Evolutionary conservation across 306 rosid species (phyloP).

Genomic region (Vachellia pachyceras): DNA sequence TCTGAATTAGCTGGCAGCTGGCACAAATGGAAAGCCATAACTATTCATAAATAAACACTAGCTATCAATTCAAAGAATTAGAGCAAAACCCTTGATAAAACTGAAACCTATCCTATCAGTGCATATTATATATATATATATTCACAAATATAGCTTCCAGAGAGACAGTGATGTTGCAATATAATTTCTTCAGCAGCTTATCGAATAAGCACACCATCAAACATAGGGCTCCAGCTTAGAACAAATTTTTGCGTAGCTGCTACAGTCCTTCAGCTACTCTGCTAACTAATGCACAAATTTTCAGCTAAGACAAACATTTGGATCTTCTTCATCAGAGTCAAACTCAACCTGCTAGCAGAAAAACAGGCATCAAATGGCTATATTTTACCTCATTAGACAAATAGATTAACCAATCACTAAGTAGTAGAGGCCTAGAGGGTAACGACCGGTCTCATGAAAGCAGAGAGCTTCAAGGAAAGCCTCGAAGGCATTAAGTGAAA

Average conservation of each 20-base stretch:
- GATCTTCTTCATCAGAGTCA: constrained; percentile 58
- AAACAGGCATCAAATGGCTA: constrained; percentile 14
- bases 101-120: constrained; percentile 1
- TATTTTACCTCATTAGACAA: constrained; percentile 9
- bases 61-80: neutral
- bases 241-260: constrained; percentile 25
- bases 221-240: neutral
- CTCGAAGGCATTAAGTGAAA: neutral
- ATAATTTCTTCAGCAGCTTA: constrained; percentile 21
- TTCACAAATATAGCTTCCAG: neutral
- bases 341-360: constrained; percentile 49
- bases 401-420: neutral
- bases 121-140: neutral
- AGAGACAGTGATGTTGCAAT: neutral
- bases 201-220: constrained; percentile 14
- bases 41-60: constrained; percentile 4
- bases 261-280: constrained; percentile 23
- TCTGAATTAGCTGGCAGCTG: neutral
- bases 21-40: neutral
- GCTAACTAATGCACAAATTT: constrained; percentile 19
- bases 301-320: constrained; percentile 54
- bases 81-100: constrained; percentile 13
- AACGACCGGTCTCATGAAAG: neutral
- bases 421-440: neutral
- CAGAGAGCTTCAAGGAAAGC: neutral